phyloP scores from a whole-genome alignment of 768 basidiomycete species.

The Tulasnella sp. region DNA sequence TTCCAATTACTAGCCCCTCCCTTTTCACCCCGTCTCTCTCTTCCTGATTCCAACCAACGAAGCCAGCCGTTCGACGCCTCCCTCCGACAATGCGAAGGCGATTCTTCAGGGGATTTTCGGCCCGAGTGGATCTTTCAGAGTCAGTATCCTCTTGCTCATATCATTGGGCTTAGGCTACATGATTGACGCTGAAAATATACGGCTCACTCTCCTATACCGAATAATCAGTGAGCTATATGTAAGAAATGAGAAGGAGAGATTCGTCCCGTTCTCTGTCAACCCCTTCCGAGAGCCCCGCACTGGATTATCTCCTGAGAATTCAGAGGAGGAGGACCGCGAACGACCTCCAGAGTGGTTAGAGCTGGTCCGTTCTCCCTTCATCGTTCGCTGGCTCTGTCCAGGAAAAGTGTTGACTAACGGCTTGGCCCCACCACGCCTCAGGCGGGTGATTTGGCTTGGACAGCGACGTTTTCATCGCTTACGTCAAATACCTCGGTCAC shows the following conservation, averaged over 20 bases:
- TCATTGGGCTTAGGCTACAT: neutral
- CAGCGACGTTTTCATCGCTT: slow-evolving; percentile 1
- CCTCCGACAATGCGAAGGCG: neutral
- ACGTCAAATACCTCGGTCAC: slow-evolving; percentile 1
- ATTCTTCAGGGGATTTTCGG: neutral
- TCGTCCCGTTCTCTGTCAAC: neutral
- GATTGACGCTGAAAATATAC: neutral
- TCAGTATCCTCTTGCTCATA: neutral
- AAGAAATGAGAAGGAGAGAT: neutral
- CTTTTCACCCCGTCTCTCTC: neutral
- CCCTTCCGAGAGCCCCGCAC: neutral
- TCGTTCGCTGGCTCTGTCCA: too few species aligned
- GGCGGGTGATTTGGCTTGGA: neutral
- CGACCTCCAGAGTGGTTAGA: neutral
- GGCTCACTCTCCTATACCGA: neutral
- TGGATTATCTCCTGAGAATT: neutral
- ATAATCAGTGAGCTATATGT: neutral
- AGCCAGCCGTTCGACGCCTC: neutral
- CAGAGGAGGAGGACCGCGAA: neutral
- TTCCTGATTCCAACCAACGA: neutral
- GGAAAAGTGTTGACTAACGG: neutral
- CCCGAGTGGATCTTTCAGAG: neutral
- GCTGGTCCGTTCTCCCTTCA: neutral
- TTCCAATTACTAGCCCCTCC: neutral
- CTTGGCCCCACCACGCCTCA: neutral